Base-by-base conservation (phyloP, 2,329 filamentous ascomycete genomes). In the Cercospora janseana region DNA sequence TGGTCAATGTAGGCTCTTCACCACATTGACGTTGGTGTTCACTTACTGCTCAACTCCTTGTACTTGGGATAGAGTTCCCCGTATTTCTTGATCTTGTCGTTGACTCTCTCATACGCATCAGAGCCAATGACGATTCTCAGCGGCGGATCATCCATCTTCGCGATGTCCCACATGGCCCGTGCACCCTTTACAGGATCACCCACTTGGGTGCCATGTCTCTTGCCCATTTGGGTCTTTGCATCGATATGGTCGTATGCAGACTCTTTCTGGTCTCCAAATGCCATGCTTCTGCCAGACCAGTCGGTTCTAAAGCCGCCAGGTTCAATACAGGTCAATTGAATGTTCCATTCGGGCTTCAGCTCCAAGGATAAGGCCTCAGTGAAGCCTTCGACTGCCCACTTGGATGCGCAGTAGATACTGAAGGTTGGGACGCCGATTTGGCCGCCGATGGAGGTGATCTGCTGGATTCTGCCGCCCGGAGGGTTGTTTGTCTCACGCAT, bases 361-460 rank as follows among this genome's bases (percentile, higher is more conserved):
- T 76, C 73, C 29, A 60, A 52, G 13, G 35, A 60, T 0, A 77
- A 38, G 0, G 70, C 62, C 55, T 76, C 73, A 3, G 73, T 75
- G 56, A 74, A 75, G 23, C 74, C 74, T 51, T 76, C 74, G 0
- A 77, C 70, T 0, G 73, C 74, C 68, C 70, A 76, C 54, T 76
- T 76, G 42, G 66, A 68, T 3, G 66, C 64, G 41, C 63, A 67
- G 56, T 69, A 76, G 53, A 74, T 67, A 35, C 64, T 67, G 59
- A 71, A 72, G 4, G 60, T 65, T 2, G 72, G 72, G 46, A 68
- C 60, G 58, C 72, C 72, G 10, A 68, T 56, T 54, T 74, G 71
- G 0, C 72, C 73, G 3, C 76, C 79, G 59, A 83, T 74, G 3
- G 76, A 79, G 4, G 75, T 79, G 29, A 82, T 64, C 52, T 82